phyloP scores from a whole-genome alignment of 176 grass and related monocot genomes.

The Miscanthus lutarioriparius region DNA sequence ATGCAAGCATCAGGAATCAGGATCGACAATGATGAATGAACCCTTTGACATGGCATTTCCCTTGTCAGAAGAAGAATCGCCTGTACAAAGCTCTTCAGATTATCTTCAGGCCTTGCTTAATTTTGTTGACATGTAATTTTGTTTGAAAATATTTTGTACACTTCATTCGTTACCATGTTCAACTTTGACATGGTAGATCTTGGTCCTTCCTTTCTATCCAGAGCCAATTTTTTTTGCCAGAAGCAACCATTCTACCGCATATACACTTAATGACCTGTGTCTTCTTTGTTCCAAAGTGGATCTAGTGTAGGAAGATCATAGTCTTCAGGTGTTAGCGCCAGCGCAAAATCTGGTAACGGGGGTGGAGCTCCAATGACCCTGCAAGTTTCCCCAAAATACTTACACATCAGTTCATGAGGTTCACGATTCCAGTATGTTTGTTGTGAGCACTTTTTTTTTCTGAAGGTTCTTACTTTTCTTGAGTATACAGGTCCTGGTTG shows the following conservation, averaged over 20 bases:
- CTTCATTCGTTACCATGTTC: slow-evolving; percentile 22
- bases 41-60: slow-evolving; percentile 28
- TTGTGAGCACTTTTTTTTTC: neutral
- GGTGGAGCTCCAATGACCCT: slow-evolving; percentile 78
- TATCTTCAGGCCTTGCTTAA: slow-evolving; percentile 44
- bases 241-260: slow-evolving; percentile 24
- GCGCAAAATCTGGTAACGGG: slow-evolving; percentile 78
- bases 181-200: slow-evolving; percentile 26
- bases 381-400: slow-evolving; percentile 26
- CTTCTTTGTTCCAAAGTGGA: slow-evolving; percentile 66
- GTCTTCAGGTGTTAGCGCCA: slow-evolving; percentile 88
- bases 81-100: slow-evolving; percentile 52
- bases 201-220: slow-evolving; percentile 14
- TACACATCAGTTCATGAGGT: slow-evolving; percentile 15
- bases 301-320: slow-evolving; percentile 82
- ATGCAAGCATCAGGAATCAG: slow-evolving; percentile 25
- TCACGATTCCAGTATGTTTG: slow-evolving; percentile 23
- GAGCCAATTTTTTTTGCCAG: slow-evolving; percentile 10
- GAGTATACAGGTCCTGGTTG: slow-evolving; percentile 86
- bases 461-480: slow-evolving; percentile 74
- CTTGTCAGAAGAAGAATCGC: slow-evolving; percentile 51
- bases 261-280: slow-evolving; percentile 29
- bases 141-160: slow-evolving; percentile 41
- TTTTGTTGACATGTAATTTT: slow-evolving; percentile 1
- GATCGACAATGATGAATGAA: slow-evolving; percentile 10